phyloP scores from a whole-genome alignment of 305 asterid genomes.

The Fraxinus sp. region DNA sequence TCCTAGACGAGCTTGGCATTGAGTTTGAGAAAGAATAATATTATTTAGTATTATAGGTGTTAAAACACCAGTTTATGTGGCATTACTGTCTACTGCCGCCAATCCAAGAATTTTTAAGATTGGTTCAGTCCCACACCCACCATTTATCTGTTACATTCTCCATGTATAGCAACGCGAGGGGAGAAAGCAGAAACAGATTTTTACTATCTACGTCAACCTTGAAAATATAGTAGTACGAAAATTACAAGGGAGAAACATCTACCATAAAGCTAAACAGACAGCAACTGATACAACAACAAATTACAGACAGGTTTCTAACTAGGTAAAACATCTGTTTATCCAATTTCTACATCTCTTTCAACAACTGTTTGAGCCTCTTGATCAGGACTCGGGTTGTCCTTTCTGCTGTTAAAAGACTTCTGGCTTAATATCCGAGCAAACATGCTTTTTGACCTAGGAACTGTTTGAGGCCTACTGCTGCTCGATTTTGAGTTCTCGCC shows the following conservation, averaged over 20 bases:
- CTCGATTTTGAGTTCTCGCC: constrained; percentile 27
- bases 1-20: neutral
- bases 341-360: constrained; percentile 47
- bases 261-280: neutral
- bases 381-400: constrained; percentile 33
- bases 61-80: neutral
- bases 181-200: neutral
- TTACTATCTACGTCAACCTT: neutral
- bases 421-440: constrained; percentile 52
- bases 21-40: neutral
- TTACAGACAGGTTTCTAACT: neutral
- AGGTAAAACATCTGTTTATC: constrained; percentile 22
- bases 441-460: constrained; percentile 61
- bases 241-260: neutral
- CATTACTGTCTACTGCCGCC: neutral
- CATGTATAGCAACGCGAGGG: neutral
- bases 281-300: constrained; percentile 18
- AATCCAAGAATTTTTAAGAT: neutral
- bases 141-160: neutral
- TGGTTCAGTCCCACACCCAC: neutral
- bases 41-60: neutral
- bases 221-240: too few species aligned
- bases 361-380: constrained; percentile 41
- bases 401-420: constrained; percentile 49
- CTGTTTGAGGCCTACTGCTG: constrained; percentile 24